Conservation (phyloP, 2,329 filamentous ascomycete genomes). For the Fusarium musae region DNA sequence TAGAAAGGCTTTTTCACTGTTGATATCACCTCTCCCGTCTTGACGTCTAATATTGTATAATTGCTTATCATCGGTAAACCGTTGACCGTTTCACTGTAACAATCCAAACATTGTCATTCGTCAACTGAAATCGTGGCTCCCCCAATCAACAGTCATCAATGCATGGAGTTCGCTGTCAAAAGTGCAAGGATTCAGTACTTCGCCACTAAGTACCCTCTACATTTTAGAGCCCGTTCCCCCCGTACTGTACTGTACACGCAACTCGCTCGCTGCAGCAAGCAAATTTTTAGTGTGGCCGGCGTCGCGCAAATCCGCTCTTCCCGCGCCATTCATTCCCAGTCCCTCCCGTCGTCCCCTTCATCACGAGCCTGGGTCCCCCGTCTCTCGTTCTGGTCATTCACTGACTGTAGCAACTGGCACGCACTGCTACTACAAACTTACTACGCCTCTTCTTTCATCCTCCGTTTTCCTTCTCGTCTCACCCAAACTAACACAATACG, state of each 20-base stretch:
- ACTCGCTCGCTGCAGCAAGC: conserved; percentile 5
- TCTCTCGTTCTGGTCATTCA: conserved; percentile 10
- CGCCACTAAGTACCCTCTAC: conserved; percentile 25
- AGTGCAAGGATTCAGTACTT: conserved; percentile 21
- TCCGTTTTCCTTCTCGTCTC: conserved; percentile 25
- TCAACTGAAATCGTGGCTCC: not conserved
- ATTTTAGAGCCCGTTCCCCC: conserved; percentile 4
- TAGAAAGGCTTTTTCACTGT: not conserved
- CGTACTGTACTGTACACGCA: conserved; percentile 3
- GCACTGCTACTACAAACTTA: not conserved
- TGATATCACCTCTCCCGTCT: not conserved
- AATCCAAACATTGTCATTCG: conserved; percentile 4
- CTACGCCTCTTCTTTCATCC: conserved; percentile 24
- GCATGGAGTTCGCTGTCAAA: conserved; percentile 6
- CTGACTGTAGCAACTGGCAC: conserved; percentile 1
- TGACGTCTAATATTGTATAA: not conserved
- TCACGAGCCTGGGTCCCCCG: conserved; percentile 14
- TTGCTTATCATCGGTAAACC: not conserved
- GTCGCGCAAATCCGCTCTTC: conserved; percentile 30
- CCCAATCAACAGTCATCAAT: conserved; percentile 2
- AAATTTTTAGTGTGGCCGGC: conserved; percentile 24
- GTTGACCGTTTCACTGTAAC: not conserved
- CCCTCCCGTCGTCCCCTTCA: not conserved
- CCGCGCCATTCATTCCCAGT: conserved; percentile 26
- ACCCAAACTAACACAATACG: conserved; percentile 16